Evolutionary conservation across 78 protist species (phyloP), one percentile per base, ranked within the genome.

Genomic region (Dictyostelium brefeldianum): DNA sequence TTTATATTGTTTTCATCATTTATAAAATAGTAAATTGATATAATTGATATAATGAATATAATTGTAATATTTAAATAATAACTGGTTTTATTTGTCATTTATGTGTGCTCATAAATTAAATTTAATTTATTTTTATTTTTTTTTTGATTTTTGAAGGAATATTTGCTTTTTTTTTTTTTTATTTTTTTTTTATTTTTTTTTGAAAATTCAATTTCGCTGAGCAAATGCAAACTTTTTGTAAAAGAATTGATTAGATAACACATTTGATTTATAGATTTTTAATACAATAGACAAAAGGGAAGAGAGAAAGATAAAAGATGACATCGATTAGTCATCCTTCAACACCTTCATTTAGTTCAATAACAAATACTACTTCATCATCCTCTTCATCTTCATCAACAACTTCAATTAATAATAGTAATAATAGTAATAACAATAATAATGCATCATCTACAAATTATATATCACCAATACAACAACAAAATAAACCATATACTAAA

Each of bases 401-500:
- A 4, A 65, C 15, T n/a, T 59, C 69, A n/a, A 59, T 36, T 36
- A 36, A 36, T 36, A 36, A 36, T 18, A 22, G 31, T 12, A n/a
- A 59, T 36, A 36, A 36, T 36, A 36, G 2, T 36, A 36, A n/a
- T n/a, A n/a, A 5, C 5, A 56, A 20, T 20, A 56, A 56, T 22
- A 59, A 59, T 59, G 6, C 69, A 59, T 22, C 25, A 25, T 22
- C 69, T n/a, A 14, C 25, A 59, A 59, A 59, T 8, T 59, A 59
- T 14, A 59, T 59, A 59, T n/a, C 69, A 22, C 73, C 73, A 65
- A 29, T 29, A 29, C 73, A 65, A 29, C 73, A 65, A 65, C 73
- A 65, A 65, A 65, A 65, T 18, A 84, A 84, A 51, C 91, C 91
- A 25, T 84, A 74, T 17, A 84, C 70, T n/a, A 84, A 84, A 69